Conservation (phyloP, 257 asterid species). For the Solanum dulcamara region DNA sequence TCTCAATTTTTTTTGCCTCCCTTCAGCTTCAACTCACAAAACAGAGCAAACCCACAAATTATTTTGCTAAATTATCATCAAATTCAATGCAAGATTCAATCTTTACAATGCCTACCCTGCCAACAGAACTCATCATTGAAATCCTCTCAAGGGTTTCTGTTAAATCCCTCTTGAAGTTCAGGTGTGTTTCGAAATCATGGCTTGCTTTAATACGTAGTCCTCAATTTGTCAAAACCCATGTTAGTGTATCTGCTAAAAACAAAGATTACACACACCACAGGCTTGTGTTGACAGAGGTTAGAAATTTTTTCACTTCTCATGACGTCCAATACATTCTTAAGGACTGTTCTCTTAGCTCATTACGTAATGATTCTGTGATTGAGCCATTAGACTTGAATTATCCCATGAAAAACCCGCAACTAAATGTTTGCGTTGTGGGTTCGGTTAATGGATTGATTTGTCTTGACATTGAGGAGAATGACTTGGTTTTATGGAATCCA, state of each 20-base stretch:
- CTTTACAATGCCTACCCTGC: neutral
- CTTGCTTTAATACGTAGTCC: neutral
- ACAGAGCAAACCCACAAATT: neutral
- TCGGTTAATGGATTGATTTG: constrained; percentile 43
- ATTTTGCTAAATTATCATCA: neutral
- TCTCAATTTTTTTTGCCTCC: neutral
- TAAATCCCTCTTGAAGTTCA: neutral
- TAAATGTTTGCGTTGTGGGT: constrained; percentile 17
- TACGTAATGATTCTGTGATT: constrained; percentile 13
- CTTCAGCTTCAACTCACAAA: neutral
- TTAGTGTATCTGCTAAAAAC: neutral
- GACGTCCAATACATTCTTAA: neutral
- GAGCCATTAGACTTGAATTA: neutral
- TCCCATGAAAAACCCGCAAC: neutral
- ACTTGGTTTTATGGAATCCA: constrained; percentile 38
- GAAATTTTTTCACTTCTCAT: neutral
- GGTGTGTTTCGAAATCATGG: neutral
- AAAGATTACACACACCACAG: neutral
- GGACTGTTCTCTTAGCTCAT: constrained; percentile 12
- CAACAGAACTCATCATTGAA: neutral
- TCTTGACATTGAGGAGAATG: constrained; percentile 2
- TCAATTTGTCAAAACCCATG: neutral
- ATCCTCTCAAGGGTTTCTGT: neutral
- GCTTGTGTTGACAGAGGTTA: neutral
- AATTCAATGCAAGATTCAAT: neutral